phyloP scores from a whole-genome alignment of 2,329 filamentous ascomycete genomes.

The Diaporthe capsici region DNA sequence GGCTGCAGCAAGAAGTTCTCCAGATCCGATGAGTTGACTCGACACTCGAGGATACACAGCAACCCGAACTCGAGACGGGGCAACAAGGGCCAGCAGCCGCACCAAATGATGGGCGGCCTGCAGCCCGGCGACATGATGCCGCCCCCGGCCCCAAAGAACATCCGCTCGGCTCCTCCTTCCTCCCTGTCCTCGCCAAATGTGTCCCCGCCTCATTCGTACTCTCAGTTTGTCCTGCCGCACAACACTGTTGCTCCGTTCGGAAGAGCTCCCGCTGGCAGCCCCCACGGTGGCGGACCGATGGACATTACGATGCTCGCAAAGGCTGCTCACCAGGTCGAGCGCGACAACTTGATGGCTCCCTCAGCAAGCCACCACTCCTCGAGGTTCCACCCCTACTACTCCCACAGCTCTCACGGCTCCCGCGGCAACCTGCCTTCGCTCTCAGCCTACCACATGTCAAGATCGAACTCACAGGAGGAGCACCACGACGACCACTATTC shows the following conservation, averaged over 20 bases:
- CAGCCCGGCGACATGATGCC: slow-evolving; percentile 79
- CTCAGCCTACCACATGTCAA: slow-evolving; percentile 93
- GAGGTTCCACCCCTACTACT: slow-evolving; percentile 69
- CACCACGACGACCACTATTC: slow-evolving; percentile 82
- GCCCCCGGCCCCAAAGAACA: slow-evolving; percentile 82
- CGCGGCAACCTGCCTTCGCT: slow-evolving; percentile 80
- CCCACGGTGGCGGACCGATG: slow-evolving; percentile 55
- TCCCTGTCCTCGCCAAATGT: slow-evolving; percentile 94
- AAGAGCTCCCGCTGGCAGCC: slow-evolving; percentile 58
- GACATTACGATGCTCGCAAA: slow-evolving; percentile 74
- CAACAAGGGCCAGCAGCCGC: slow-evolving; percentile 78
- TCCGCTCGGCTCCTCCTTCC: slow-evolving; percentile 89
- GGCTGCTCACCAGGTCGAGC: slow-evolving; percentile 73
- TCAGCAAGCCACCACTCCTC: slow-evolving; percentile 59
- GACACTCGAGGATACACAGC: slow-evolving; percentile 98
- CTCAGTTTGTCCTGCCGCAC: slow-evolving; percentile 71
- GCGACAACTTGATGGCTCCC: slow-evolving; percentile 63
- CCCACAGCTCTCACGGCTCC: slow-evolving; percentile 61
- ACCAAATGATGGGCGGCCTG: slow-evolving; percentile 59
- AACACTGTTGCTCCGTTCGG: slow-evolving; percentile 64
- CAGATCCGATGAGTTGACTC: slow-evolving; percentile 94
- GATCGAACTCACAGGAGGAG: slow-evolving; percentile 86
- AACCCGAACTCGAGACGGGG: slow-evolving; percentile 96
- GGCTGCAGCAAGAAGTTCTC: slow-evolving; percentile 95
- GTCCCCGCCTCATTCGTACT: slow-evolving; percentile 93